Evolutionary conservation across 2,329 filamentous ascomycete species (phyloP).

Genomic region (Penicillium frequentans): DNA sequence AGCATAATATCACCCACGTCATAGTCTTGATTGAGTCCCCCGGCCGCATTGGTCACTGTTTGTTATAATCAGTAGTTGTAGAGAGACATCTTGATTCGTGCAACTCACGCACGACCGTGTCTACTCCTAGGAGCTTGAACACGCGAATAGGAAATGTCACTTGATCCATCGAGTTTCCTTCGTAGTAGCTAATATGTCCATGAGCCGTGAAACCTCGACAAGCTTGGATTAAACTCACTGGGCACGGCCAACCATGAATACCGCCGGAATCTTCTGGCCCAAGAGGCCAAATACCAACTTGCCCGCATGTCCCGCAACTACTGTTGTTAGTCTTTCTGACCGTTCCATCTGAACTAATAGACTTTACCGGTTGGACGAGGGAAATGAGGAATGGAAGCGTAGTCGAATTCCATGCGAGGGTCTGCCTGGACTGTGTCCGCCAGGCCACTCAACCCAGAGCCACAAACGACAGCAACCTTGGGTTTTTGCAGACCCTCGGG

Average conservation of each 20-base stretch:
- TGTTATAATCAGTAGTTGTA: not conserved
- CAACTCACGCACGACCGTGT: constrained; percentile 57
- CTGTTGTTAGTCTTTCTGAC: constrained; percentile 10
- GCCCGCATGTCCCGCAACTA: constrained; percentile 61
- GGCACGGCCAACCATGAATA: constrained; percentile 64
- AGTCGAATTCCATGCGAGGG: constrained; percentile 55
- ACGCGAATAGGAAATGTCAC: constrained; percentile 66
- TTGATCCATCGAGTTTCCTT: constrained; percentile 63
- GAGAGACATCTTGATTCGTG: not conserved
- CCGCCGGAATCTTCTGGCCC: constrained; percentile 55
- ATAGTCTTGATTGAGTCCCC: constrained; percentile 64
- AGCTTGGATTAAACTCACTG: constrained; percentile 51
- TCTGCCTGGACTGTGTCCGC: constrained; percentile 55
- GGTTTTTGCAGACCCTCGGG: constrained; percentile 53
- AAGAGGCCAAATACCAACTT: constrained; percentile 65
- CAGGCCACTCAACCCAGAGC: constrained; percentile 63
- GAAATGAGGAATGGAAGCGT: constrained; percentile 62
- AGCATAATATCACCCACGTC: constrained; percentile 65
- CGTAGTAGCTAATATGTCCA: constrained; percentile 57
- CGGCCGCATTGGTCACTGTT: constrained; percentile 66
- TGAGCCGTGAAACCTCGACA: not conserved
- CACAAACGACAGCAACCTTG: constrained; percentile 63
- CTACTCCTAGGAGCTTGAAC: constrained; percentile 61
- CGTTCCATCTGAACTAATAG: not conserved
- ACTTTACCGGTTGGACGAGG: constrained; percentile 58